Percentiles rank a stretch among this genome's conserved stretches.
Conservation (phyloP, 2,329 filamentous ascomycete genomes). For the Myriosclerotinia duriaeana region DNA sequence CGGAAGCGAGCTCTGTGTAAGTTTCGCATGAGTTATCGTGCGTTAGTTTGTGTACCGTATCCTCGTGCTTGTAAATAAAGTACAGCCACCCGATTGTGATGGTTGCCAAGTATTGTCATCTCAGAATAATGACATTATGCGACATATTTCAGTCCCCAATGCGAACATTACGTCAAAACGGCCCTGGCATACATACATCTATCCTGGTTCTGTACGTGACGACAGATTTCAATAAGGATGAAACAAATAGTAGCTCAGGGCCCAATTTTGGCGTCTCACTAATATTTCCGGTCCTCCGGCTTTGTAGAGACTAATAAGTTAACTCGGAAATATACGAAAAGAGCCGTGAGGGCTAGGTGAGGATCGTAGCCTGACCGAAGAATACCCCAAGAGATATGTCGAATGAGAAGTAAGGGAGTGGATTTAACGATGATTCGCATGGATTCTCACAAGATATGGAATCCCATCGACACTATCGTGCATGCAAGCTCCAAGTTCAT, state of each 20-base stretch:
- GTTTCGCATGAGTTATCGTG: slow-evolving; percentile 5
- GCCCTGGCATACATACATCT: slow-evolving; percentile 8
- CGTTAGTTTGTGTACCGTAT: slow-evolving; percentile 5
- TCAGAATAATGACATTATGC: slow-evolving; percentile 9
- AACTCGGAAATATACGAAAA: slow-evolving; percentile 9
- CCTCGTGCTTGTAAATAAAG: slow-evolving; percentile 2
- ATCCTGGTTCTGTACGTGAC: slow-evolving; percentile 17
- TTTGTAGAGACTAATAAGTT: background rate
- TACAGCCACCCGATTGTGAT: slow-evolving; percentile 3
- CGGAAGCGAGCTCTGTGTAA: slow-evolving; percentile 3
- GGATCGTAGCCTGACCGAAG: slow-evolving; percentile 13
- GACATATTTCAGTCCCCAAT: background rate
- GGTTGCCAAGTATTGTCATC: slow-evolving; percentile 6
- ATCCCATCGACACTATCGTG: background rate
- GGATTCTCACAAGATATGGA: background rate
- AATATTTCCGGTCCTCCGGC: background rate
- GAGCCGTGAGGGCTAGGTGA: background rate
- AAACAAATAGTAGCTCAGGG: slow-evolving; percentile 16
- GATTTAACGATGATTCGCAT: background rate
- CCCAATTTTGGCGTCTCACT: slow-evolving; percentile 14
- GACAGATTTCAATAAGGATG: slow-evolving; percentile 22
- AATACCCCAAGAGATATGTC: slow-evolving; percentile 7
- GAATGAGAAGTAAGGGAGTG: background rate
- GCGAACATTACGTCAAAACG: slow-evolving; percentile 12
- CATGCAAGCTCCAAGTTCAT: slow-evolving; percentile 9